phyloP scores from a whole-genome alignment of 1,139 yeast species.

The Sugiyamaella xylanicola region DNA sequence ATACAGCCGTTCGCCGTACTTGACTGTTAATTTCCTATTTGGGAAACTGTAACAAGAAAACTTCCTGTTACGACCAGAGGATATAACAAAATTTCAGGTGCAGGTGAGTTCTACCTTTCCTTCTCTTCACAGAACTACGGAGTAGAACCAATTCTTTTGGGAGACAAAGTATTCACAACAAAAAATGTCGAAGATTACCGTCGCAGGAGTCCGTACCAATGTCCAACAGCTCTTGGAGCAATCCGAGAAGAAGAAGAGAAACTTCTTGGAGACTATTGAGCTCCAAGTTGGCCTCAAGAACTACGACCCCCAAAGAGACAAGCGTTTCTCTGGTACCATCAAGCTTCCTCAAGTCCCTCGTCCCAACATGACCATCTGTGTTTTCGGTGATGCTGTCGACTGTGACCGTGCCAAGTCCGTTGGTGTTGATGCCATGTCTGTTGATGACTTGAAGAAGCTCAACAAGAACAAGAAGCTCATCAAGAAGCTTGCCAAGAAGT shows the following conservation, averaged over 20 bases:
- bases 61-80: too few relatives aligned
- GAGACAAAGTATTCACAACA: slow-evolving; percentile 20
- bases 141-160: slow-evolving; percentile 21
- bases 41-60: background rate
- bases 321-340: slow-evolving; percentile 99
- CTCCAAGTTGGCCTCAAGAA: slow-evolving; percentile 99
- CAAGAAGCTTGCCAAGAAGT: slow-evolving; percentile 99
- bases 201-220: slow-evolving; percentile 94
- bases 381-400: slow-evolving; percentile 99
- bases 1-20: background rate
- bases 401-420: slow-evolving; percentile 99
- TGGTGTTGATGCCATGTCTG: slow-evolving; percentile 99
- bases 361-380: slow-evolving; percentile 99
- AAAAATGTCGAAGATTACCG: slow-evolving; percentile 89
- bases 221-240: slow-evolving; percentile 88
- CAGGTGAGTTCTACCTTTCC: background rate
- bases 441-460: slow-evolving; percentile 99
- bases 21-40: slow-evolving; percentile 14
- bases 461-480: slow-evolving; percentile 99
- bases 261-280: slow-evolving; percentile 99
- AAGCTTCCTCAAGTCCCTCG: slow-evolving; percentile 99
- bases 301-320: slow-evolving; percentile 99
- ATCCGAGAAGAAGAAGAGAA: slow-evolving; percentile 99
- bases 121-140: slow-evolving; percentile 21
- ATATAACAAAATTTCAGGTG: slow-evolving; percentile 10